phyloP scores from a whole-genome alignment of 768 basidiomycete genomes.

The Lenzites betulinus region DNA sequence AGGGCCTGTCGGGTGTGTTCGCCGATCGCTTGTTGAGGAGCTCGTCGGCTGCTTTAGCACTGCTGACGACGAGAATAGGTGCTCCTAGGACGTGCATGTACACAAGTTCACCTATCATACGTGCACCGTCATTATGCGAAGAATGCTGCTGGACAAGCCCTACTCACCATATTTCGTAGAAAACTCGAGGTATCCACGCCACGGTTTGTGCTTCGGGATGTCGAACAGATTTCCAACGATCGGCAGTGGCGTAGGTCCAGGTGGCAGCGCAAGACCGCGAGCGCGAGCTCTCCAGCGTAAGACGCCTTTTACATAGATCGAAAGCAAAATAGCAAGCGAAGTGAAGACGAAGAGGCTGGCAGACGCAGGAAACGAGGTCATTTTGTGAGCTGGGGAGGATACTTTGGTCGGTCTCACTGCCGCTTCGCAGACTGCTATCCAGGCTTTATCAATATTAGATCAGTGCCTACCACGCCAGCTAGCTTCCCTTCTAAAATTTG shows the following conservation, averaged over 20 bases:
- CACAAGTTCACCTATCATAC: neutral
- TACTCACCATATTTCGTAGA: conserved; percentile 4
- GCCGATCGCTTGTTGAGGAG: conserved; percentile 31
- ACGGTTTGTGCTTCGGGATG: conserved; percentile 5
- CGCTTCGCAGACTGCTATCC: too few relatives aligned
- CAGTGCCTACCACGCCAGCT: too few relatives aligned
- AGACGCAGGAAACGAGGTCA: too few relatives aligned
- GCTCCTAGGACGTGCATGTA: neutral
- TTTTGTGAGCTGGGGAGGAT: too few relatives aligned
- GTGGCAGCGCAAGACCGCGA: conserved; percentile 2
- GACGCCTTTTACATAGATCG: neutral
- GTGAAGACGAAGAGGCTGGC: too few relatives aligned
- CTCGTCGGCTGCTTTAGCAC: conserved; percentile 24
- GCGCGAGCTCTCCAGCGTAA: neutral
- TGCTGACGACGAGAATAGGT: conserved; percentile 25
- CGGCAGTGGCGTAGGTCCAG: conserved; percentile 6
- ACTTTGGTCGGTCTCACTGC: too few relatives aligned
- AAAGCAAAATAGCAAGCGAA: too few relatives aligned
- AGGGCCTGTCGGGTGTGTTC: conserved; percentile 29
- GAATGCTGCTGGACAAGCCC: too few relatives aligned
- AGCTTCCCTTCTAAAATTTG: too few relatives aligned
- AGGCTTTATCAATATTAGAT: too few relatives aligned
- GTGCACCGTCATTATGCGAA: neutral
- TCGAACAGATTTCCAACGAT: conserved; percentile 11
- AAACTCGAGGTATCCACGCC: neutral